A percentile compares a stretch with the other conserved stretches of the same genome.
Evolutionary conservation across 2,329 filamentous ascomycete species (phyloP).

Genomic region (Colletotrichum endophyticum): DNA sequence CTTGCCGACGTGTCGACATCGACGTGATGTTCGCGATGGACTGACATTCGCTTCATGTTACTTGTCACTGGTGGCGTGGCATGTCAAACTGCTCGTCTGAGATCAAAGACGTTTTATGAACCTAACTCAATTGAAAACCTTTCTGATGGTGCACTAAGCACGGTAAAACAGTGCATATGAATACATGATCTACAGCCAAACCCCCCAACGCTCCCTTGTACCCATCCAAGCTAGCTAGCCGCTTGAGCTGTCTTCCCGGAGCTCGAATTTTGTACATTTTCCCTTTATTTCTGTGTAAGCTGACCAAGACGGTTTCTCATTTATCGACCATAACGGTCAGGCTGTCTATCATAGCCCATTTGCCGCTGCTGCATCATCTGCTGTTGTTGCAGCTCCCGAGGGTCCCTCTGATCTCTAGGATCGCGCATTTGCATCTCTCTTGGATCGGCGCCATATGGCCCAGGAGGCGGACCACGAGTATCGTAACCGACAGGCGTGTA

Average conservation of each 20-base stretch:
- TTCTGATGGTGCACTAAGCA: neutral
- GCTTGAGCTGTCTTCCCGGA: neutral
- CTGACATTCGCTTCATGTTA: neutral
- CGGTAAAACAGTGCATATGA: neutral
- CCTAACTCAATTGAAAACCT: neutral
- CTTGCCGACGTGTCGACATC: neutral
- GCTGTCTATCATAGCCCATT: conserved; percentile 45
- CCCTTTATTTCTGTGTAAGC: neutral
- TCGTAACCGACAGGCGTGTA: conserved; percentile 53
- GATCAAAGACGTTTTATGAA: neutral
- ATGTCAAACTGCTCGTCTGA: neutral
- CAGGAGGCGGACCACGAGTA: conserved; percentile 41
- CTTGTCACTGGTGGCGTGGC: neutral
- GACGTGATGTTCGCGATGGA: neutral
- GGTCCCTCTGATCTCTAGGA: conserved; percentile 42
- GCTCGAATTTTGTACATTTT: neutral
- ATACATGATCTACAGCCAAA: neutral
- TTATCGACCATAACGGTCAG: conserved; percentile 50
- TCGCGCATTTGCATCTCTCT: conserved; percentile 39
- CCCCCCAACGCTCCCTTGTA: neutral
- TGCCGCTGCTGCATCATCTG: conserved; percentile 44
- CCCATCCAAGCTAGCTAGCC: neutral
- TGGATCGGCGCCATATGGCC: conserved; percentile 36
- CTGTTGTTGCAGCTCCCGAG: conserved; percentile 15
- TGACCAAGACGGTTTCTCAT: neutral